Evolutionary conservation across 2,329 filamentous ascomycete species (phyloP).

Genomic region (Blastomyces gilchristii): DNA sequence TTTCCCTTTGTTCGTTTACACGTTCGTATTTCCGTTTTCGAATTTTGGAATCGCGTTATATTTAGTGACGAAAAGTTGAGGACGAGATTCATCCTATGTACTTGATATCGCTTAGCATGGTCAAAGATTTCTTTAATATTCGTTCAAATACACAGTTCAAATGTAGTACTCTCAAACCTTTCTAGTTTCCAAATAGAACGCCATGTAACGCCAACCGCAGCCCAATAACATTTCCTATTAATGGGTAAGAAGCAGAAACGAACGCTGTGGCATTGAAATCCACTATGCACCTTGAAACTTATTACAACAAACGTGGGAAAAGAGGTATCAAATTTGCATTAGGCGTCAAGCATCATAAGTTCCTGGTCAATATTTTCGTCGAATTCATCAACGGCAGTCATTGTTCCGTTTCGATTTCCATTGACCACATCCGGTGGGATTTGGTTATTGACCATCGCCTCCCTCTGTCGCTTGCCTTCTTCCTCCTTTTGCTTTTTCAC

Average conservation of each 20-base stretch:
- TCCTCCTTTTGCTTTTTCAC: conserved; percentile 58
- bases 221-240: background rate
- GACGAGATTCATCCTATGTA: background rate
- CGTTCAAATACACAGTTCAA: background rate
- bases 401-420: conserved; percentile 16
- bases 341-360: conserved; percentile 10
- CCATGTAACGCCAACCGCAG: background rate
- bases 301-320: background rate
- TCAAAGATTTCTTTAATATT: conserved; percentile 6
- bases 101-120: conserved; percentile 4
- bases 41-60: background rate
- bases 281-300: background rate
- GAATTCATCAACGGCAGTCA: conserved; percentile 26
- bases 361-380: conserved; percentile 24
- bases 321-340: background rate
- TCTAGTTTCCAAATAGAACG: background rate
- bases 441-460: conserved; percentile 36
- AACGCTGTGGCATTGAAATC: background rate
- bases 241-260: background rate
- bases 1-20: background rate
- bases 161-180: background rate
- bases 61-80: conserved; percentile 6
- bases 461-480: conserved; percentile 54
- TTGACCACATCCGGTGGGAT: conserved; percentile 14
- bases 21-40: background rate